phyloP scores from a whole-genome alignment of 805 yeast species.

The Scheffersomyces amazonensis region DNA sequence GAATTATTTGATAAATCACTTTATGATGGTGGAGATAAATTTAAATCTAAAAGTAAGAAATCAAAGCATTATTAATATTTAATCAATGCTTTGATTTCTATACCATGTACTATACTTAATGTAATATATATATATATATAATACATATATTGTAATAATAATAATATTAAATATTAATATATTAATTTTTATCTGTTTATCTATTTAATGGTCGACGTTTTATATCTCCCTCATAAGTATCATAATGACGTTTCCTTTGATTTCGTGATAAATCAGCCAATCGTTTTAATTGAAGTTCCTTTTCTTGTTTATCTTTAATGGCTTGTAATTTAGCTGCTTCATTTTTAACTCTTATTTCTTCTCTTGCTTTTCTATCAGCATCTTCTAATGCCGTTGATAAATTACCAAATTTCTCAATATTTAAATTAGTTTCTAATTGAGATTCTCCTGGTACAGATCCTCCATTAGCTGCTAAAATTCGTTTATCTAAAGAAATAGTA shows the following conservation, averaged over 20 bases:
- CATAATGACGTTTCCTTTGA: conserved; percentile 8
- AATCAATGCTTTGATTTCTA: not conserved
- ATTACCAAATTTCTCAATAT: conserved; percentile 56
- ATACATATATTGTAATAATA: not conserved
- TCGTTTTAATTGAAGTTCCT: conserved; percentile 24
- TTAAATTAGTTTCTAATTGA: conserved; percentile 26
- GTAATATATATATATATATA: conserved; percentile 2
- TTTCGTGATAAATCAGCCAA: conserved; percentile 25
- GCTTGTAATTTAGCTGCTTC: conserved; percentile 22
- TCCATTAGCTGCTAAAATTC: conserved; percentile 55
- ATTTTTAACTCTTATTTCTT: conserved; percentile 18
- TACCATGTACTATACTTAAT: conserved; percentile 5
- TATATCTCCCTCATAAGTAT: conserved; percentile 9
- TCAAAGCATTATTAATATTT: conserved; percentile 1
- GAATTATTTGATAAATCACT: conserved; percentile 50
- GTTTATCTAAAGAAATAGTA: conserved; percentile 74
- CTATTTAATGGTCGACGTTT: conserved; percentile 2
- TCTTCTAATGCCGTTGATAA: conserved; percentile 69
- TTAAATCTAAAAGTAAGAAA: conserved; percentile 13
- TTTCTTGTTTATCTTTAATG: conserved; percentile 22
- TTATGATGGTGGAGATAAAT: conserved; percentile 52
- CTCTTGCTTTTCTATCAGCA: conserved; percentile 44
- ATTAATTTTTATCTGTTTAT: not conserved
- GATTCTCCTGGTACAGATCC: conserved; percentile 19
- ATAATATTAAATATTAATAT: not conserved